Evolutionary conservation across 768 basidiomycete genomes (phyloP).

Genomic region (Suillus subaureus): DNA sequence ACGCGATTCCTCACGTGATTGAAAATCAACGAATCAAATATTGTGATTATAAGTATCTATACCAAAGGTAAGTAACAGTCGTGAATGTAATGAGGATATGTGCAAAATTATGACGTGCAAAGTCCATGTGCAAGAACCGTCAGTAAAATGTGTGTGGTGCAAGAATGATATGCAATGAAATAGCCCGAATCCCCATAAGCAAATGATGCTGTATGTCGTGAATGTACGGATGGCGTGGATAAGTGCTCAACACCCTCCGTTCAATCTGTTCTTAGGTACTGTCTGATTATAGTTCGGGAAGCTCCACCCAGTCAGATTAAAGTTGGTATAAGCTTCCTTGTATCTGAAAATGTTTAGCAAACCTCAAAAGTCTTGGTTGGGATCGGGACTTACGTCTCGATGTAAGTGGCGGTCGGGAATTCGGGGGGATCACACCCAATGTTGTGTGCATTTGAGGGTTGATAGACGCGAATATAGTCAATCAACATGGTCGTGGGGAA

Average conservation of each 20-base stretch:
- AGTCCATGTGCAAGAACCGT: not conserved
- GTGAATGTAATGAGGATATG: not conserved
- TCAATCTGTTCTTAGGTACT: constrained; percentile 60
- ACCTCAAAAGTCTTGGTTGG: not conserved
- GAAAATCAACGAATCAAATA: constrained; percentile 25
- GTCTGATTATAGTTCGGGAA: constrained; percentile 45
- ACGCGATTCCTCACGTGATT: constrained; percentile 30
- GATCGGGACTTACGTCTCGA: constrained; percentile 54
- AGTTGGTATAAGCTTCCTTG: constrained; percentile 46
- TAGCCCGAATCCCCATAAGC: not conserved
- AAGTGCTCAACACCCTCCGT: constrained; percentile 29
- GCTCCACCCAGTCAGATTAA: constrained; percentile 47
- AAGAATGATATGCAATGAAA: constrained; percentile 5
- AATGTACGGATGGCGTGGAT: not conserved
- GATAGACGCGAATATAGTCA: constrained; percentile 85
- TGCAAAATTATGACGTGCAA: not conserved
- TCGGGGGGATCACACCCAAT: constrained; percentile 70
- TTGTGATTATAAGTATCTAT: not conserved
- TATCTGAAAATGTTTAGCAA: constrained; percentile 30
- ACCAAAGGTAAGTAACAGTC: not conserved
- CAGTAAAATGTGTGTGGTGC: not conserved
- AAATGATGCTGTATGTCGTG: not conserved
- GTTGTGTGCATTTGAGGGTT: constrained; percentile 48
- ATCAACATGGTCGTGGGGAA: constrained; percentile 67
- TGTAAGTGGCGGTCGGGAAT: constrained; percentile 78